Percentiles rank a stretch among this genome's conserved stretches.
Evolutionary conservation across 257 asterid species (phyloP).

Genomic region (Vinca minor): DNA sequence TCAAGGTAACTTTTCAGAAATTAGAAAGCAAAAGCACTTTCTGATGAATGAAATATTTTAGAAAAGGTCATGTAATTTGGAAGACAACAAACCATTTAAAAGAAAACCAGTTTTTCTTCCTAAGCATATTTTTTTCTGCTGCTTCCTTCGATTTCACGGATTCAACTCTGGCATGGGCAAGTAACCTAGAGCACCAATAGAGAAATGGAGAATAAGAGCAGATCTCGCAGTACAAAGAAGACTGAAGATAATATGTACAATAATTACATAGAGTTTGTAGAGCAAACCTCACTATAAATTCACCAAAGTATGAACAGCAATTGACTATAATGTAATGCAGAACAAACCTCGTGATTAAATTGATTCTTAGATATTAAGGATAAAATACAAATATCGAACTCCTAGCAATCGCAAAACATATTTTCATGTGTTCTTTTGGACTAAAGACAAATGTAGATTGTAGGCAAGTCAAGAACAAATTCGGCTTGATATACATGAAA

Average conservation of each 20-base stretch:
- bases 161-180: conserved; percentile 95
- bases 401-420: neutral
- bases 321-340: neutral
- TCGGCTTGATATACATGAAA: neutral
- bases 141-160: conserved; percentile 96
- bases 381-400: neutral
- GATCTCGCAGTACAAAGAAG: neutral
- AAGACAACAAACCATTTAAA: conserved; percentile 63
- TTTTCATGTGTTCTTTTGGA: neutral
- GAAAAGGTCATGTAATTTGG: neutral
- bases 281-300: neutral
- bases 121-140: conserved; percentile 65
- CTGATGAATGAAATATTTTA: neutral
- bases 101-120: conserved; percentile 83
- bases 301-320: neutral
- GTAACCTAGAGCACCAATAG: conserved; percentile 52
- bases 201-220: neutral
- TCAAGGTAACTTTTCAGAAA: conserved; percentile 3
- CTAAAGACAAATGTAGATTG: neutral
- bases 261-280: neutral
- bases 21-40: conserved; percentile 3
- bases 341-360: neutral
- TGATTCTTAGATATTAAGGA: neutral
- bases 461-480: too few species aligned
- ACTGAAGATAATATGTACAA: neutral